A percentile compares a stretch with the other conserved stretches of the same genome.
Conservation (phyloP, 2,329 filamentous ascomycete species). For the Penicillium sp. region DNA sequence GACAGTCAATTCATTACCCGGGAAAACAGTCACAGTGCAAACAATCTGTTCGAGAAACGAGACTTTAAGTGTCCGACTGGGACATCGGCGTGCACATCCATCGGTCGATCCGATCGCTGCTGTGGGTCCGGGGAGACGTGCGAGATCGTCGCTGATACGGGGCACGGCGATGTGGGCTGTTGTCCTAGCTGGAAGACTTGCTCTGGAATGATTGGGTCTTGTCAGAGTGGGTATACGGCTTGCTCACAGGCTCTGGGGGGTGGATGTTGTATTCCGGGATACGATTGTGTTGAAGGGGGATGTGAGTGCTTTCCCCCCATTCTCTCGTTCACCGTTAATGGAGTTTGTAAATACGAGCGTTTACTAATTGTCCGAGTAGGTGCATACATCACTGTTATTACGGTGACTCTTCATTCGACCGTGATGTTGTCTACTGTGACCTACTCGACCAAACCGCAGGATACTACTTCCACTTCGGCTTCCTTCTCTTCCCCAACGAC, state of each 20-base stretch:
- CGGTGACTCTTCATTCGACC: slow-evolving; percentile 35
- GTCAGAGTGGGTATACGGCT: slow-evolving; percentile 52
- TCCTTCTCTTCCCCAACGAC: slow-evolving; percentile 18
- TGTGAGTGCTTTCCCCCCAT: slow-evolving; percentile 47
- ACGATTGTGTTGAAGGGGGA: slow-evolving; percentile 55
- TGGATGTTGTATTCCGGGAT: slow-evolving; percentile 62
- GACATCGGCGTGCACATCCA: slow-evolving; percentile 53
- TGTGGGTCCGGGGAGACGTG: slow-evolving; percentile 55
- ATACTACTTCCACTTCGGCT: slow-evolving; percentile 10
- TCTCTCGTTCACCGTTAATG: not conserved
- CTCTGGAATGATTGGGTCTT: slow-evolving; percentile 50
- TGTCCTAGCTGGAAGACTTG: slow-evolving; percentile 56
- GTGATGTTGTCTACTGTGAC: slow-evolving; percentile 32
- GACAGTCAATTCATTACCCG: no score
- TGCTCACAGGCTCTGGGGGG: slow-evolving; percentile 56
- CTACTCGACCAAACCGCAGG: slow-evolving; percentile 27
- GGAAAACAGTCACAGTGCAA: not conserved
- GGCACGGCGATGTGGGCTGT: slow-evolving; percentile 58
- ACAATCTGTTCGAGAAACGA: slow-evolving; percentile 23
- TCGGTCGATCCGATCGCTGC: slow-evolving; percentile 58
- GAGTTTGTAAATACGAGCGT: not conserved
- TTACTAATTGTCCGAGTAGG: slow-evolving; percentile 19
- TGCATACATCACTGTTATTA: slow-evolving; percentile 36
- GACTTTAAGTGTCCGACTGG: slow-evolving; percentile 58
- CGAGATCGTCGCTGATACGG: slow-evolving; percentile 52